Conservation (phyloP, 768 basidiomycete species). For the Tulasnella sp. region DNA sequence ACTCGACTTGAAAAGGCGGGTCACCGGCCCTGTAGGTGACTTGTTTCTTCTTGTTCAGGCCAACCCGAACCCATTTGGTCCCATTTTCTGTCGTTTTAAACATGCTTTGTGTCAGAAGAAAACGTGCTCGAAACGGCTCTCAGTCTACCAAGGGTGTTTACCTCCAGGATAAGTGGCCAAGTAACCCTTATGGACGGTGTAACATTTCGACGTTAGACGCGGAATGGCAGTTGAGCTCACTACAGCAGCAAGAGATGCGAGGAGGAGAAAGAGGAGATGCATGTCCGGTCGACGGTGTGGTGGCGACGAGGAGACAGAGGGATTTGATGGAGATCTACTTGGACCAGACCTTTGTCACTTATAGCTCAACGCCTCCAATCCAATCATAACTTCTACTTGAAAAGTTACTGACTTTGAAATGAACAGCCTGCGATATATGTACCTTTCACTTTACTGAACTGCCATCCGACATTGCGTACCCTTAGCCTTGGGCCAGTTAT, state of each 20-base stretch:
- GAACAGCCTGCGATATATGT: no score
- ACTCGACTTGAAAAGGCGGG: background rate
- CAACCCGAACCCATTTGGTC: background rate
- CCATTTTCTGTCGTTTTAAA: background rate
- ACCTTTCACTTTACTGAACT: background rate
- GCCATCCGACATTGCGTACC: background rate
- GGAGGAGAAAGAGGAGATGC: background rate
- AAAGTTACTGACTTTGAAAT: no score
- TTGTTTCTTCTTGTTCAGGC: background rate
- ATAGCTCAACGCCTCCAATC: background rate
- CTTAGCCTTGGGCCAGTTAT: background rate
- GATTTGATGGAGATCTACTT: background rate
- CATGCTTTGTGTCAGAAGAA: no score
- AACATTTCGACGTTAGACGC: background rate
- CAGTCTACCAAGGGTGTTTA: background rate
- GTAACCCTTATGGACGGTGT: background rate
- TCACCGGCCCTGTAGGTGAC: background rate
- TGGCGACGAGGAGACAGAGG: background rate
- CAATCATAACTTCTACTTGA: no score
- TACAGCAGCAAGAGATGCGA: background rate
- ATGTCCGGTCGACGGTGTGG: background rate
- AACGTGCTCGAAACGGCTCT: background rate
- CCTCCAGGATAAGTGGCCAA: background rate
- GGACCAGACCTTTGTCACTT: background rate
- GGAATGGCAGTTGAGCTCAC: background rate